Percentiles rank a stretch among this genome's conserved stretches.
Evolutionary conservation across 2,329 filamentous ascomycete genomes (phyloP).

Genomic region (Apiospora marii): DNA sequence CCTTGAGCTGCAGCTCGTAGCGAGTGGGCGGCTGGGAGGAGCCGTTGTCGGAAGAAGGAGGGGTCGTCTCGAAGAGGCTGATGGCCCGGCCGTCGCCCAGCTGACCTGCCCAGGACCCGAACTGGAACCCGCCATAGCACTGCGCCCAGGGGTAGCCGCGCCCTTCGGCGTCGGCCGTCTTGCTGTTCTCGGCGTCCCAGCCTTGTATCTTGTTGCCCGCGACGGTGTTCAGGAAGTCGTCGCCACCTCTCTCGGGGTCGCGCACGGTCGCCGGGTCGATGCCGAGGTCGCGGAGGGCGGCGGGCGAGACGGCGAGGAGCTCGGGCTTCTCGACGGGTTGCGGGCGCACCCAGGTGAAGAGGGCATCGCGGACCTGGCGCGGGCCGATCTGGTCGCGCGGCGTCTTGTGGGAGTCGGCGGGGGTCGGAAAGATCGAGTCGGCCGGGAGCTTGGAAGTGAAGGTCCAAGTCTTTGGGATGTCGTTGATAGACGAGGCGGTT

Average conservation of each 20-base stretch:
- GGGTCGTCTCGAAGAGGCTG: conserved; percentile 89
- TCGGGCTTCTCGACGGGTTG: conserved; percentile 76
- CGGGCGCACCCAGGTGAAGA: conserved; percentile 92
- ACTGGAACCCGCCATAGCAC: conserved; percentile 87
- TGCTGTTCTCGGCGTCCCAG: conserved; percentile 70
- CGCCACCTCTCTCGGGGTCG: background rate
- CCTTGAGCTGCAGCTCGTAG: conserved; percentile 94
- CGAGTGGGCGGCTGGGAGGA: conserved; percentile 48
- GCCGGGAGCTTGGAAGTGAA: conserved; percentile 75
- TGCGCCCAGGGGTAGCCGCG: conserved; percentile 96
- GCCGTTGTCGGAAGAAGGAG: conserved; percentile 54
- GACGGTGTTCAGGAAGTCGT: conserved; percentile 77
- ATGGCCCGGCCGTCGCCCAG: conserved; percentile 95
- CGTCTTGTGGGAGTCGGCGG: conserved; percentile 80
- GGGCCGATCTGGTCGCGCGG: conserved; percentile 80
- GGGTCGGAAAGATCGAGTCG: conserved; percentile 81
- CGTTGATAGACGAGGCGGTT: conserved; percentile 49
- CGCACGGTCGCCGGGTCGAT: conserved; percentile 73
- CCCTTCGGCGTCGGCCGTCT: conserved; percentile 50
- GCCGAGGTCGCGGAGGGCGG: conserved; percentile 82
- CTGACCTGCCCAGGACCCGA: conserved; percentile 93
- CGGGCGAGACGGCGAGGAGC: conserved; percentile 80
- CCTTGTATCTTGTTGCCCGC: conserved; percentile 85
- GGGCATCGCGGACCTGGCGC: conserved; percentile 81
- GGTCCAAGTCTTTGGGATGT: conserved; percentile 70